Conservation (phyloP, 257 asterid genomes). For the Solanum piurae region DNA sequence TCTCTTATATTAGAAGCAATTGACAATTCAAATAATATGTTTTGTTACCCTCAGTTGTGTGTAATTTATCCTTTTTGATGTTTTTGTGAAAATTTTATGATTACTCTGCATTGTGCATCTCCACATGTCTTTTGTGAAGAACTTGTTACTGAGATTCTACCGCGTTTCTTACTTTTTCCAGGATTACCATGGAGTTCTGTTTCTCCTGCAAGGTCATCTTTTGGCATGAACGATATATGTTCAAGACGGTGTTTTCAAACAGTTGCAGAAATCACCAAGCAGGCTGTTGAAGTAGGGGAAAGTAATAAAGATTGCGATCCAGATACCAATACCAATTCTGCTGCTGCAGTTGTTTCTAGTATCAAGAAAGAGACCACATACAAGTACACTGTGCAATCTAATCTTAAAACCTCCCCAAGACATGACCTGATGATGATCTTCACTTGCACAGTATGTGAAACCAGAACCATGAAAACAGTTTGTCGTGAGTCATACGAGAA, state of each 20-base stretch:
- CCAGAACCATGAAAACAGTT: slow-evolving; percentile 59
- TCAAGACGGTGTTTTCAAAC: slow-evolving; percentile 35
- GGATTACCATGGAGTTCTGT: slow-evolving; percentile 21
- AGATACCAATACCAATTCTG: background rate
- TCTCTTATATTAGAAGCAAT: background rate
- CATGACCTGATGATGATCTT: slow-evolving; percentile 69
- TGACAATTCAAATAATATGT: background rate
- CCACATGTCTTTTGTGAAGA: background rate
- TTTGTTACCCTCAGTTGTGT: background rate
- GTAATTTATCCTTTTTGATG: background rate
- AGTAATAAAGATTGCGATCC: slow-evolving; percentile 11
- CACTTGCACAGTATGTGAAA: slow-evolving; percentile 70
- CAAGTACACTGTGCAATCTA: slow-evolving; percentile 33
- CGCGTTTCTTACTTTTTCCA: slow-evolving; percentile 6
- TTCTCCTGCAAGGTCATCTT: slow-evolving; percentile 32
- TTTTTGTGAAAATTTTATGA: background rate
- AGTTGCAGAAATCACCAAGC: slow-evolving; percentile 16
- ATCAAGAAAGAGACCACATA: slow-evolving; percentile 6
- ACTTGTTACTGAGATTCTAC: background rate
- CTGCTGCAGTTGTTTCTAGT: slow-evolving; percentile 2
- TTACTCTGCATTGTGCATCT: background rate
- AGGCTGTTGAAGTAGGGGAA: slow-evolving; percentile 11
- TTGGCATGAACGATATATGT: slow-evolving; percentile 7
- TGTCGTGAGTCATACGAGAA: slow-evolving; percentile 75
- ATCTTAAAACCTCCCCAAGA: slow-evolving; percentile 46